Base-by-base conservation (phyloP, 1,139 yeast species). In the Pneumocystis carinii region DNA sequence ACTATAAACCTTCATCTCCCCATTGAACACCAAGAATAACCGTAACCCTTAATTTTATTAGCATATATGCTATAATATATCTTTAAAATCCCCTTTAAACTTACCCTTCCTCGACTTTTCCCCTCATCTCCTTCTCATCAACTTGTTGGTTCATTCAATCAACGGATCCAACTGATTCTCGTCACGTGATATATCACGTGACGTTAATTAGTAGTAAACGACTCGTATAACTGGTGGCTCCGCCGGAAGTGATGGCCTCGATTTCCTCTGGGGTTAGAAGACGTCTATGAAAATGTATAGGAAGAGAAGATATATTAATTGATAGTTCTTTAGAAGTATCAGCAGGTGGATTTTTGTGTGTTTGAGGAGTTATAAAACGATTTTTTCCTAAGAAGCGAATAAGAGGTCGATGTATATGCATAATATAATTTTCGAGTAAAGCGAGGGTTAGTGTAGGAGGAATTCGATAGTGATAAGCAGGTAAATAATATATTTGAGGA, bases 21-120 rank as follows among this genome's bases (percentile, higher is more conserved):
- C 98, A 92, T 77, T 92, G 98, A 76, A 97, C 79, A 66, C 98
- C 98, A 72, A 92, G 82, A 65, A 92, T 97, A 70, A 92, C 97
- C 79, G 86, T 88, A 75, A 88, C 86, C 90, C 86, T 86, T 62
- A 48, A 5, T 8, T 8, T 8, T 17, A 32, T 53, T 14, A 53
- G 39, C 7, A 5, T 32, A 32, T 32, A 32, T 7, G 1, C 7
- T 7, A 32, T 5, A 32, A 32, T 32, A 3, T 1, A 8, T 10
- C 48, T 10, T 38, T 14, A 17, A n/a, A 39, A 39, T 1, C 8
- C n/a, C 27, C 17, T 6, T 17, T 39, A 5, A 7, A 39, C 19
- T 4, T 3, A 39, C 19, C 19, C 48, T 10, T 39, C 48, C n/a
- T 39, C 6, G n/a, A n/a, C 48, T 15, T 7, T 8, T n/a, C 2